These are phyloP conservation scores for Penicillium canescens DNA, from an alignment of 495 filamentous ascomycete species.

Conservation along the genomic window DNA sequence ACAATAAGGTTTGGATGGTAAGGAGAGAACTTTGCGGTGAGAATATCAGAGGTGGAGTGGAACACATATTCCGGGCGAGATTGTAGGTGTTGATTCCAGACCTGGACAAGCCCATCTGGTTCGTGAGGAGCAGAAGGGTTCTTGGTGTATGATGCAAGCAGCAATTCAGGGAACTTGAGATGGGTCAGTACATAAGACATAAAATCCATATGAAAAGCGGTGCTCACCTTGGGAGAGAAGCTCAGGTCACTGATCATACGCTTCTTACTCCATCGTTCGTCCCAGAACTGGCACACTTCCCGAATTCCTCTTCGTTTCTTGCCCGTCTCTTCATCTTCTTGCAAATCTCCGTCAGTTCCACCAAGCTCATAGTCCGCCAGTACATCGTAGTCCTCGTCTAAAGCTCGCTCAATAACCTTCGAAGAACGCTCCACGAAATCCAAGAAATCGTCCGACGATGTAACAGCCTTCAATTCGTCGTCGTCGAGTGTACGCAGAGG, in stretches of 20 bases:
- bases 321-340: conserved; percentile 81
- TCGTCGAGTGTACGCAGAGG: conserved; percentile 77
- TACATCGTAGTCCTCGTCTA: conserved; percentile 94
- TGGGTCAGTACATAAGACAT: conserved; percentile 14
- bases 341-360: conserved; percentile 64
- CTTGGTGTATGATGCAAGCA: conserved; percentile 94
- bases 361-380: conserved; percentile 90
- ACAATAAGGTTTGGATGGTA: conserved; percentile 96
- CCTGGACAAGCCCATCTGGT: conserved; percentile 88
- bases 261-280: conserved; percentile 95
- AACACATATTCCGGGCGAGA: conserved; percentile 95
- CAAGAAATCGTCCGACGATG: conserved; percentile 88
- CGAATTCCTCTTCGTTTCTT: conserved; percentile 79
- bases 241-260: conserved; percentile 91
- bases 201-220: not conserved
- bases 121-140: conserved; percentile 94
- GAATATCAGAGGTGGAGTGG: conserved; percentile 92
- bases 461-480: conserved; percentile 89
- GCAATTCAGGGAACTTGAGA: conserved; percentile 77
- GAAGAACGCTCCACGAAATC: conserved; percentile 94
- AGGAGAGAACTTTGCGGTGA: conserved; percentile 93
- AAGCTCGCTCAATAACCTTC: conserved; percentile 93
- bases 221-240: conserved; percentile 81
- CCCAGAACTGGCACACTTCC: conserved; percentile 89
- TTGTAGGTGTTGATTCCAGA: conserved; percentile 96